These are phyloP conservation scores for Penicillium thymicola DNA, from an alignment of 2,329 filamentous ascomycete species.

Conservation along the genomic window DNA sequence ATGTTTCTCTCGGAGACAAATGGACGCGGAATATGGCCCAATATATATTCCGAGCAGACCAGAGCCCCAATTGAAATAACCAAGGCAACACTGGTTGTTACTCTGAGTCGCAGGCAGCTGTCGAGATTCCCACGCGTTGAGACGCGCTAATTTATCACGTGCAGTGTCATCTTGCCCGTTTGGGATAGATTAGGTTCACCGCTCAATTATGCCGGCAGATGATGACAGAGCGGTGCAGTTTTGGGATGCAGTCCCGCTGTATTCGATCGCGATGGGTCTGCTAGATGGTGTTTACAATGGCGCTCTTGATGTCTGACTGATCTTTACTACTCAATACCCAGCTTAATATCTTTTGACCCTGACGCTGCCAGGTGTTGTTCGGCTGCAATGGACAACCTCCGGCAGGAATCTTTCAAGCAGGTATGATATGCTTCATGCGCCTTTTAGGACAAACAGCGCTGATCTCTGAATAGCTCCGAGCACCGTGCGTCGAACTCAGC, in stretches of 20 bases:
- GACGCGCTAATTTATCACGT: slow-evolving; percentile 17
- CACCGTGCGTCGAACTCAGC: slow-evolving; percentile 57
- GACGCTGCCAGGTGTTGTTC: neutral
- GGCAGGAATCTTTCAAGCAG: slow-evolving; percentile 43
- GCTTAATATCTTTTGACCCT: neutral
- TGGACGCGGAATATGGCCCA: neutral
- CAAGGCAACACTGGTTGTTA: neutral
- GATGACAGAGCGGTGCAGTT: slow-evolving; percentile 15
- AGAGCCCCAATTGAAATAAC: neutral
- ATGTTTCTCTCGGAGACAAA: neutral
- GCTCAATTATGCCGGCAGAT: slow-evolving; percentile 27
- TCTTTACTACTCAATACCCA: neutral
- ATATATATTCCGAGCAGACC: slow-evolving; percentile 2
- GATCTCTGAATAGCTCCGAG: slow-evolving; percentile 49
- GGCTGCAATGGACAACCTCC: slow-evolving; percentile 34
- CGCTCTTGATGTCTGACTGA: neutral
- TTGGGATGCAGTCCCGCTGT: slow-evolving; percentile 5
- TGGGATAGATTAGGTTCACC: slow-evolving; percentile 15
- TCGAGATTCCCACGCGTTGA: slow-evolving; percentile 1
- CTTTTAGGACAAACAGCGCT: neutral
- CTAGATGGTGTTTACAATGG: neutral
- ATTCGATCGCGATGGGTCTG: slow-evolving; percentile 4
- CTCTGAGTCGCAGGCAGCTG: slow-evolving; percentile 1
- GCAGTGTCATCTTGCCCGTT: slow-evolving; percentile 13
- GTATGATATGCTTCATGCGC: slow-evolving; percentile 21